Percentiles rank a stretch among this genome's conserved stretches.
Evolutionary conservation across 352 stramenopile genomes (phyloP).

Genomic region (Plasmopara viticola): DNA sequence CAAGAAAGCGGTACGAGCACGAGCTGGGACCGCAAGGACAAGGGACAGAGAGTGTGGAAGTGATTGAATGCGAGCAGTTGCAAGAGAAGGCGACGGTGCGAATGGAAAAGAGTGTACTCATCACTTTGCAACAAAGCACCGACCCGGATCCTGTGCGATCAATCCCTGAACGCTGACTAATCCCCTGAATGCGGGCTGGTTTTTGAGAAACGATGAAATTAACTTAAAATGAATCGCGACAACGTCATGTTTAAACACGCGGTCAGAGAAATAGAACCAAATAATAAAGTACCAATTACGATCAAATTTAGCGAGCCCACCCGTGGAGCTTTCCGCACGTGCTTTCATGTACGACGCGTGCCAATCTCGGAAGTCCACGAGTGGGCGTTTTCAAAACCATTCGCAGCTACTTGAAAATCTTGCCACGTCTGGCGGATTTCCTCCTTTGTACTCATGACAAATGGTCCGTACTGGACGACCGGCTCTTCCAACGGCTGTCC

Average conservation of each 20-base stretch:
- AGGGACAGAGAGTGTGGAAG: not conserved
- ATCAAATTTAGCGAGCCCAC: slow-evolving; percentile 1
- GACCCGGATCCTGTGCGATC: slow-evolving; percentile 11
- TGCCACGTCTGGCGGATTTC: slow-evolving; percentile 39
- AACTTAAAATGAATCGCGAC: too few species aligned
- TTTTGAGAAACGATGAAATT: too few species aligned
- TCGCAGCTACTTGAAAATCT: slow-evolving; percentile 36
- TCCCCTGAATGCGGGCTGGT: too few species aligned
- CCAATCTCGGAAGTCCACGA: slow-evolving; percentile 48
- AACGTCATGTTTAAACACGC: too few species aligned
- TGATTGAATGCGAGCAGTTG: not conserved
- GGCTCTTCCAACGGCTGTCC: slow-evolving; percentile 53
- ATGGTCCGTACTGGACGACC: slow-evolving; percentile 59
- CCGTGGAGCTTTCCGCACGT: not conserved
- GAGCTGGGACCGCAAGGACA: not conserved
- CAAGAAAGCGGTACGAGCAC: not conserved
- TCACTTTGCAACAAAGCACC: slow-evolving; percentile 3
- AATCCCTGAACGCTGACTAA: slow-evolving; percentile 2
- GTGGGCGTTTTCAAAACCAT: slow-evolving; percentile 56
- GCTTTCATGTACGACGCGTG: slow-evolving; percentile 21
- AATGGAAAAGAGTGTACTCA: slow-evolving; percentile 4
- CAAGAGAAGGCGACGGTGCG: slow-evolving; percentile 4
- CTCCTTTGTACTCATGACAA: slow-evolving; percentile 45
- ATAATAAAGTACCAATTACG: too few species aligned
- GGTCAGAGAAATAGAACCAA: too few species aligned